Base-by-base conservation (phyloP, 305 asterid genomes). In the Solanum hybrid region DNA sequence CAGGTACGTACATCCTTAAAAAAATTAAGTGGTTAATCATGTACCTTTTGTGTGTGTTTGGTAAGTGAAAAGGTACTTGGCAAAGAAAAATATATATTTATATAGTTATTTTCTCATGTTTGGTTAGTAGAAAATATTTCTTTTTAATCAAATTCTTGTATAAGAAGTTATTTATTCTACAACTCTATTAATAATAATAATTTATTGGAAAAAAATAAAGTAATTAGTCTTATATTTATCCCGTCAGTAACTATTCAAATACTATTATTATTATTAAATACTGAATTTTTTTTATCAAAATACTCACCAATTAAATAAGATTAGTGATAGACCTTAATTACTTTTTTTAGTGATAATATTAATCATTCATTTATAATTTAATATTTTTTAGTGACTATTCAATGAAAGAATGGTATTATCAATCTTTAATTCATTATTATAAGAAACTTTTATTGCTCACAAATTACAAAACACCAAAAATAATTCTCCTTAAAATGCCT, bases 1-100 rank as follows among this genome's bases (percentile, higher is more conserved):
- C 97, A 88, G 78, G 89, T 87, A 12, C 64, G 22, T 51, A 51
- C 20, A 61, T 61, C 5, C 71, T 20, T 61, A 20, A 61, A 20
- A 6, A 6, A 13, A 18, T 20, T 8, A 20, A 20, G 26, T 61
- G 71, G 11, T 61, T 18, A 61, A 61, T 61, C n/a, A 20, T 4
- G 11, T 61, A 20, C n/a, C 11, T 18, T 18, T 20, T 61, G 11
- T 20, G 11, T 61, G 71, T 61, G 26, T 20, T 61, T 20, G 24
- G 24, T 61, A 61, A 20, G 71, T 20, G 11, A 61, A 20, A 61
- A 57, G 69, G 8, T 57, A 57, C n/a, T 64, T 22, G 26, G 12
- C 24, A 22, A 22, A 22, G 51, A 40, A 22, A 22, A 3, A 11
- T 40, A 40, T 40, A 20, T 64, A 20, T 22, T 64, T 64, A 8